Percentiles rank a stretch among this genome's conserved stretches.
Evolutionary conservation across 2,329 filamentous ascomycete species (phyloP).

Genomic region (Cladophialophora psammophila): DNA sequence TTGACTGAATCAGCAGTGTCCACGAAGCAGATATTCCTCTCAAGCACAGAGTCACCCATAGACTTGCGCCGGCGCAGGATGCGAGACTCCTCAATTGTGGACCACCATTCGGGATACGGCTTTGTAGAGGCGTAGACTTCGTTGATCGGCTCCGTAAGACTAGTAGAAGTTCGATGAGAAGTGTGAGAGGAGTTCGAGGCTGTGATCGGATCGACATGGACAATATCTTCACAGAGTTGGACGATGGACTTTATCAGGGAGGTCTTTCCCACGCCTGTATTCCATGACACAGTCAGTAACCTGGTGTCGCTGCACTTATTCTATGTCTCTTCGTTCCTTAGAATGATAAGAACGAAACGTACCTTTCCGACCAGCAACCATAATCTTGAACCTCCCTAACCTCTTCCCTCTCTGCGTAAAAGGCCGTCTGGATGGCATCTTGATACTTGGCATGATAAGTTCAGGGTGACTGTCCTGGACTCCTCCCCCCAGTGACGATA

Average conservation of each 20-base stretch:
- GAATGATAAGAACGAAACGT: slow-evolving; percentile 41
- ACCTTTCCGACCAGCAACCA: slow-evolving; percentile 82
- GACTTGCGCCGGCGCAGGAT: slow-evolving; percentile 71
- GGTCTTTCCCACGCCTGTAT: slow-evolving; percentile 80
- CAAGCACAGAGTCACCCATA: slow-evolving; percentile 76
- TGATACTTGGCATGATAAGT: slow-evolving; percentile 96
- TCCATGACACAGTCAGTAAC: slow-evolving; percentile 26
- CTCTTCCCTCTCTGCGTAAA: slow-evolving; percentile 87
- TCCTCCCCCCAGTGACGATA: slow-evolving; percentile 39
- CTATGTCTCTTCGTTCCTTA: neutral
- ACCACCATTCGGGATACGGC: slow-evolving; percentile 90
- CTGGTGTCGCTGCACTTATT: neutral
- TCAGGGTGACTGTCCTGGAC: slow-evolving; percentile 62
- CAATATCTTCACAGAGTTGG: slow-evolving; percentile 86
- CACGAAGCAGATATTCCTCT: slow-evolving; percentile 92
- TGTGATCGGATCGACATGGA: slow-evolving; percentile 78
- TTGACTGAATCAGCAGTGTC: slow-evolving; percentile 72
- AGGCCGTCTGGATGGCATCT: slow-evolving; percentile 84
- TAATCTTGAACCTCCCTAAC: slow-evolving; percentile 86
- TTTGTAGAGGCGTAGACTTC: slow-evolving; percentile 82
- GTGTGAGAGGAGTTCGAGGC: slow-evolving; percentile 14
- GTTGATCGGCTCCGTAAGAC: slow-evolving; percentile 37
- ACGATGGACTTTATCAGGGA: slow-evolving; percentile 88
- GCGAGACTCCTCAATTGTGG: slow-evolving; percentile 73
- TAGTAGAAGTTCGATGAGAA: slow-evolving; percentile 14